Percentiles rank a stretch among this genome's conserved stretches.
Evolutionary conservation across 352 stramenopile genomes (phyloP).

Genomic region (Phytophthora fragariaefolia): DNA sequence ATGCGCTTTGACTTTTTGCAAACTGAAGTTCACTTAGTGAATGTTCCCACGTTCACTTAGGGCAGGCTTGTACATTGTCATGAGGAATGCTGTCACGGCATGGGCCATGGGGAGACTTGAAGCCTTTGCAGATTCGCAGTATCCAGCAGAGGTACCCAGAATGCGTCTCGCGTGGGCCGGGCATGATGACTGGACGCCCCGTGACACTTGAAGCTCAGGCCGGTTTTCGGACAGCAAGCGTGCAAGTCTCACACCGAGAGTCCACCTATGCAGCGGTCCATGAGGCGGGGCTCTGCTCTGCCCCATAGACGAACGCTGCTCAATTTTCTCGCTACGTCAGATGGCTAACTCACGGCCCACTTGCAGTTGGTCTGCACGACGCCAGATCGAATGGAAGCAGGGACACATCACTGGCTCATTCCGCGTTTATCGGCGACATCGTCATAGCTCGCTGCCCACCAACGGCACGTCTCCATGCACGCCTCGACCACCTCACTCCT

Average conservation of each 20-base stretch:
- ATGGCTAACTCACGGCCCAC: constrained; percentile 1
- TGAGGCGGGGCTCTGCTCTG: constrained; percentile 4
- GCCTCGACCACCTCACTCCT: constrained; percentile 4
- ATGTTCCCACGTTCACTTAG: too few relatives aligned
- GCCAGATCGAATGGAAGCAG: background rate
- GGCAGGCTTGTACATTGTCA: too few relatives aligned
- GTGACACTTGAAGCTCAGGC: background rate
- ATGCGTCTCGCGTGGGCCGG: background rate
- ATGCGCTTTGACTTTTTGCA: too few relatives aligned
- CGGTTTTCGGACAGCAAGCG: constrained; percentile 17
- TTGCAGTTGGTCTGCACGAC: background rate
- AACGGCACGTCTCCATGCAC: background rate
- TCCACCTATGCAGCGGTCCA: too few relatives aligned
- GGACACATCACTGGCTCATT: constrained; percentile 3
- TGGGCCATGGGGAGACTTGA: background rate
- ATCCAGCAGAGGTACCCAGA: constrained; percentile 17
- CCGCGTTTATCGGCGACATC: constrained; percentile 14
- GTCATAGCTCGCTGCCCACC: background rate
- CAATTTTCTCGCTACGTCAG: constrained; percentile 1
- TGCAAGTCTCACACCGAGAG: too few relatives aligned
- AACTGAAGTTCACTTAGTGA: too few relatives aligned
- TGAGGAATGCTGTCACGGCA: too few relatives aligned
- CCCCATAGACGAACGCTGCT: background rate
- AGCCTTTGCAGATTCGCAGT: background rate
- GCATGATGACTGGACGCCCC: constrained; percentile 4